These are phyloP conservation scores for Hemisphaericaspora subhashii DNA, from an alignment of 1,139 yeast genomes.

Conservation along the genomic window DNA sequence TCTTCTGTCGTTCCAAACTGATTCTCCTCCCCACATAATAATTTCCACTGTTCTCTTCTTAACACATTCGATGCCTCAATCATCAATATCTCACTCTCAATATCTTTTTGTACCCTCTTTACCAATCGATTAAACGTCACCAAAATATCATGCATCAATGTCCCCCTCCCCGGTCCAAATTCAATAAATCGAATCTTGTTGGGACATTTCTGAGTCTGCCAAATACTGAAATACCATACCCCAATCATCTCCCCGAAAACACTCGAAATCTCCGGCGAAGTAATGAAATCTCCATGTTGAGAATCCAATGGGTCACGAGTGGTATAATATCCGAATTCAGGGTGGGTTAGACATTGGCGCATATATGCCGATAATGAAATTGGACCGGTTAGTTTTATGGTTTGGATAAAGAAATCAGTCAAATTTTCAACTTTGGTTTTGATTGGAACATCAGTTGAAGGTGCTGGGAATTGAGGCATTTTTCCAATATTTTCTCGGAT, in stretches of 20 bases:
- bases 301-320: conserved; percentile 72
- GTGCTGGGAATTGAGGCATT: conserved; percentile 38
- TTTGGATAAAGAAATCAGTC: conserved; percentile 46
- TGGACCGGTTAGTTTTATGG: conserved; percentile 75
- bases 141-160: conserved; percentile 68
- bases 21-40: conserved; percentile 42
- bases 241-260: conserved; percentile 89
- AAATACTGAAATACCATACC: conserved; percentile 63
- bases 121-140: conserved; percentile 45
- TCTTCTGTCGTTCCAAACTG: conserved; percentile 21
- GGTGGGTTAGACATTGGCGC: conserved; percentile 82
- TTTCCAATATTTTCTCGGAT: conserved; percentile 37
- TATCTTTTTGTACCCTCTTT: conserved; percentile 21
- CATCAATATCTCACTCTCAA: conserved; percentile 48
- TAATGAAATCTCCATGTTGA: conserved; percentile 69
- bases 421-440: conserved; percentile 27
- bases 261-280: conserved; percentile 86
- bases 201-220: conserved; percentile 61
- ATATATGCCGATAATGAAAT: conserved; percentile 70
- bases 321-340: conserved; percentile 77
- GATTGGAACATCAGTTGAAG: conserved; percentile 9
- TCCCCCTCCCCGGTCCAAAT: conserved; percentile 87
- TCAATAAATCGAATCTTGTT: conserved; percentile 59
- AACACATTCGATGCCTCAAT: conserved; percentile 75
- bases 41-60: conserved; percentile 54